These are phyloP conservation scores for Lathyrus sativus DNA, from an alignment of 306 rosid genomes.

Conservation along the genomic window DNA sequence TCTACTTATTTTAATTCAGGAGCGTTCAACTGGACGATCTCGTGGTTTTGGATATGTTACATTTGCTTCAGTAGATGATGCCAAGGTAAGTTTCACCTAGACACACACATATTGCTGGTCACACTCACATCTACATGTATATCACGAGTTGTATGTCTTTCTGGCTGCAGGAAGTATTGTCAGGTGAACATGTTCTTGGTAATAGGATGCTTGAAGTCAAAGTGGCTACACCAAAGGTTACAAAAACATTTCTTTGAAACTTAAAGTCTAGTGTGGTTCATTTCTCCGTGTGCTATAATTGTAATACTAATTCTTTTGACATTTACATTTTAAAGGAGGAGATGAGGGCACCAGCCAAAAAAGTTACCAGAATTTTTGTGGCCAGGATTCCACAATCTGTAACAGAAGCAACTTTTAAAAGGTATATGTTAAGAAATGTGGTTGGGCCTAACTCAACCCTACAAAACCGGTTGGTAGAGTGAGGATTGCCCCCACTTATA, in stretches of 20 bases:
- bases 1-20: conserved; percentile 51
- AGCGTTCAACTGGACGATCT: conserved; percentile 90
- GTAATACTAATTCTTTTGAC: conserved; percentile 34
- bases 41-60: conserved; percentile 99
- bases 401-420: conserved; percentile 77
- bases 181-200: conserved; percentile 87
- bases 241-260: conserved; percentile 10
- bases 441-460: too few relatives aligned
- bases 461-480: too few relatives aligned
- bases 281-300: conserved; percentile 27
- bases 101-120: background rate
- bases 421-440: too few relatives aligned
- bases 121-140: background rate
- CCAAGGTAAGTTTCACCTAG: conserved; percentile 56
- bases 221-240: conserved; percentile 98
- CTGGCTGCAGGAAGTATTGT: conserved; percentile 64
- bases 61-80: conserved; percentile 86
- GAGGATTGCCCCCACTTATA: too few relatives aligned
- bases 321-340: conserved; percentile 72
- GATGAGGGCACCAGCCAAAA: conserved; percentile 89
- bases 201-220: conserved; percentile 93
- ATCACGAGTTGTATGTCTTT: conserved; percentile 19
- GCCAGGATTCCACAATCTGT: conserved; percentile 93
- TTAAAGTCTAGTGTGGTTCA: conserved; percentile 9
- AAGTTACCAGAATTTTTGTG: conserved; percentile 92